These are phyloP conservation scores for Phytophthora syringae DNA, from an alignment of 352 stramenopile species.

Conservation along the genomic window DNA sequence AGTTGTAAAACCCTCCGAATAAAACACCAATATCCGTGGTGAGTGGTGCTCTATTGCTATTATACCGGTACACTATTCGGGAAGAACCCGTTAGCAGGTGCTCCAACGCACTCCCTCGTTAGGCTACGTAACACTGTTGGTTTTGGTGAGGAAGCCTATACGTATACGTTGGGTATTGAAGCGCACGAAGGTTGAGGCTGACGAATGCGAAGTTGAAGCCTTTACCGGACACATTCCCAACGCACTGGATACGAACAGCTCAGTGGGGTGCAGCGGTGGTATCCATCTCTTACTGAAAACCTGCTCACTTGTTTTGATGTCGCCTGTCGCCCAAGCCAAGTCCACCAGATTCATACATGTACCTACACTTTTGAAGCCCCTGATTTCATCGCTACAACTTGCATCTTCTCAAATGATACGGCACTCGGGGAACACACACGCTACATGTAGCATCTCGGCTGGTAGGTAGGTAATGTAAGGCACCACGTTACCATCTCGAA, in stretches of 20 bases:
- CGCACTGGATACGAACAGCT: neutral
- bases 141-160: neutral
- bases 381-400: neutral
- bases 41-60: too few relatives aligned
- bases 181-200: neutral
- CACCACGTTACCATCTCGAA: neutral
- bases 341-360: neutral
- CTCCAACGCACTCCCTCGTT: neutral
- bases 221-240: neutral
- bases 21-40: too few relatives aligned
- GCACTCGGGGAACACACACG: neutral
- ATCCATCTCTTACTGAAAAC: neutral
- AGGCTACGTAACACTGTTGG: neutral
- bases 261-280: neutral
- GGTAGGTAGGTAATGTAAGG: neutral
- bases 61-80: too few relatives aligned
- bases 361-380: neutral
- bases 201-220: neutral
- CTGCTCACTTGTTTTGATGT: neutral
- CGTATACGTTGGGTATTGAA: neutral
- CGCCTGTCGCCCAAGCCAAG: too few relatives aligned
- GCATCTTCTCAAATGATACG: neutral
- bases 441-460: constrained; percentile 1
- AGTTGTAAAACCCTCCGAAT: too few relatives aligned
- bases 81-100: too few relatives aligned